Conservation (phyloP, 768 basidiomycete genomes). For the Lactarius akahatsu region DNA sequence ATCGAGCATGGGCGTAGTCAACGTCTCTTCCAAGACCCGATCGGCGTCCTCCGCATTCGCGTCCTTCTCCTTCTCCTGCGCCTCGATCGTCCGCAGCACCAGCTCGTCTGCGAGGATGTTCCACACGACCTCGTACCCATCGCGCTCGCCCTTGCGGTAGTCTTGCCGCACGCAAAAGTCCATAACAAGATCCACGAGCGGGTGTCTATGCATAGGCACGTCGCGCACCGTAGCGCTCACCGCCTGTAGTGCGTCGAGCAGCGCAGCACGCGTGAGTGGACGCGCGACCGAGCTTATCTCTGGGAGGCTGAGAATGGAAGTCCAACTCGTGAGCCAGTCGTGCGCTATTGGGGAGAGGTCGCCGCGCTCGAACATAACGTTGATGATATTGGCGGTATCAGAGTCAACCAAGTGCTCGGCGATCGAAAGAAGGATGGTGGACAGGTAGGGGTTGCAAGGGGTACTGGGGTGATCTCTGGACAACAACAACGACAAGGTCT, state of each 20-base stretch:
- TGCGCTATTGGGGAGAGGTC: constrained; percentile 69
- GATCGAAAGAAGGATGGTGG: constrained; percentile 61
- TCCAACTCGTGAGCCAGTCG: constrained; percentile 71
- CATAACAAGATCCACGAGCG: constrained; percentile 53
- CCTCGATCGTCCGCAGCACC: constrained; percentile 34
- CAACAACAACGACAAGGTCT: constrained; percentile 59
- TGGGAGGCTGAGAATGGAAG: constrained; percentile 50
- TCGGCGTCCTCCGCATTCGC: constrained; percentile 26
- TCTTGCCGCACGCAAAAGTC: constrained; percentile 45
- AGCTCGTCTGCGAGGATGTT: constrained; percentile 32
- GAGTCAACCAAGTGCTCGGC: constrained; percentile 67
- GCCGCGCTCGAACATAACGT: constrained; percentile 63
- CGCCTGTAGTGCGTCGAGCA: constrained; percentile 55
- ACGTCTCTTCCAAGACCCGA: constrained; percentile 14
- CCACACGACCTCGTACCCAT: constrained; percentile 30
- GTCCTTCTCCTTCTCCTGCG: constrained; percentile 46
- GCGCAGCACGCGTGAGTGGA: constrained; percentile 53
- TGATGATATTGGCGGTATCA: constrained; percentile 63
- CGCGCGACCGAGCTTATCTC: constrained; percentile 36
- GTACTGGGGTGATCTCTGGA: constrained; percentile 56
- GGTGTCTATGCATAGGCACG: constrained; percentile 61
- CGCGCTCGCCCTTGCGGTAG: constrained; percentile 20
- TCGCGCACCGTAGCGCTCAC: constrained; percentile 70
- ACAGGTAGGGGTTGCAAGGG: constrained; percentile 59
- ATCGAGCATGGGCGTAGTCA: constrained; percentile 24